These are phyloP conservation scores for Penicillium alfredii DNA, from an alignment of 495 filamentous ascomycete species.

Conservation along the genomic window DNA sequence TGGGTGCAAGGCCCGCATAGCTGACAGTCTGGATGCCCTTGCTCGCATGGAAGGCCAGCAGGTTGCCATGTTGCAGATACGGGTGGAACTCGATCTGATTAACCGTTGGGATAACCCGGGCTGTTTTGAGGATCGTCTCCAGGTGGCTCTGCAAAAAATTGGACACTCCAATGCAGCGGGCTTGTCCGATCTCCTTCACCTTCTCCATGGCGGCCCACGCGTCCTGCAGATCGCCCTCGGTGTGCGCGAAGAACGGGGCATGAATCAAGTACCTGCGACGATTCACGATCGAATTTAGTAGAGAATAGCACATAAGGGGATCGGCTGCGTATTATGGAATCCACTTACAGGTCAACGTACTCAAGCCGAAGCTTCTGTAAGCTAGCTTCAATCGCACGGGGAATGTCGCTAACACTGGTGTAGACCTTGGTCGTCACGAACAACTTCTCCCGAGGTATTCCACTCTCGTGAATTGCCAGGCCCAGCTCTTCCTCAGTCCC, in stretches of 20 bases:
- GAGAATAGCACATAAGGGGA: no score
- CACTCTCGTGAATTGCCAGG: conserved; percentile 61
- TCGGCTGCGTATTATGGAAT: no score
- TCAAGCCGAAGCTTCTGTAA: conserved; percentile 68
- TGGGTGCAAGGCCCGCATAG: conserved; percentile 62
- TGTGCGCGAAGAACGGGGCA: conserved; percentile 60
- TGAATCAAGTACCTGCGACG: conserved; percentile 76
- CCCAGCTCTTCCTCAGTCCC: conserved; percentile 75
- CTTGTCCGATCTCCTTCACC: conserved; percentile 60
- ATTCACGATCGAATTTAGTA: no score
- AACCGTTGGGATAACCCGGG: conserved; percentile 57
- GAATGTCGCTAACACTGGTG: conserved; percentile 53
- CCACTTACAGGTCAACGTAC: conserved; percentile 69
- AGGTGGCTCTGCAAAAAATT: conserved; percentile 69
- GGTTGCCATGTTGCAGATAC: conserved; percentile 70
- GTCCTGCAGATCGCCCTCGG: conserved; percentile 55
- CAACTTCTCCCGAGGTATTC: conserved; percentile 59
- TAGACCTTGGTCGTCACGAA: conserved; percentile 74
- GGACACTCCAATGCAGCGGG: conserved; percentile 76
- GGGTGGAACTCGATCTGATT: conserved; percentile 91
- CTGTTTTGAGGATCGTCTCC: conserved; percentile 59
- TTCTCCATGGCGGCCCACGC: conserved; percentile 76
- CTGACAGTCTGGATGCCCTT: conserved; percentile 64
- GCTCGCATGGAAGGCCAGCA: conserved; percentile 59
- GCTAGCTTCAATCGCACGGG: conserved; percentile 60